Evolutionary conservation across 352 stramenopile genomes (phyloP).

Genomic region (Globisporangium orthogonon): DNA sequence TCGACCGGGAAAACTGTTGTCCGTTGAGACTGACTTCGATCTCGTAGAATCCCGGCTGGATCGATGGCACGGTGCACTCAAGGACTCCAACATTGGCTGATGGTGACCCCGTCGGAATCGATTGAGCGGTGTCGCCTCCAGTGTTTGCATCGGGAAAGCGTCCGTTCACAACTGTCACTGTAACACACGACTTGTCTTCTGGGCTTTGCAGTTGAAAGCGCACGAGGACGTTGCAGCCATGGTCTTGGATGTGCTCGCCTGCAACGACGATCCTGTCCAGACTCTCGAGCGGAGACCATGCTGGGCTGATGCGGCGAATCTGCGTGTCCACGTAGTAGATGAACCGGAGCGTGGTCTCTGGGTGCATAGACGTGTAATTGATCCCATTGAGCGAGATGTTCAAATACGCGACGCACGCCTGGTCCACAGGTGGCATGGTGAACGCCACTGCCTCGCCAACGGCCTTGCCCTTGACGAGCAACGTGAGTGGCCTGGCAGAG

Average conservation of each 20-base stretch:
- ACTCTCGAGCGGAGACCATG: conserved; percentile 38
- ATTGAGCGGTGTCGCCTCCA: neutral
- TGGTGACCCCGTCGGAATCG: neutral
- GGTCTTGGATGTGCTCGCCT: conserved; percentile 47
- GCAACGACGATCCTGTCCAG: conserved; percentile 24
- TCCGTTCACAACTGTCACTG: conserved; percentile 18
- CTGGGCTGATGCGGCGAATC: conserved; percentile 41
- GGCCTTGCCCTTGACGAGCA: conserved; percentile 47
- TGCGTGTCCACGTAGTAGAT: conserved; percentile 52
- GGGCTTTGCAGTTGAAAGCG: conserved; percentile 35
- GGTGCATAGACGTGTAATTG: conserved; percentile 54
- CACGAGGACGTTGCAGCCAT: conserved; percentile 37
- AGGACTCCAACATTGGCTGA: neutral
- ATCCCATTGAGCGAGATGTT: conserved; percentile 76
- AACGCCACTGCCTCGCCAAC: conserved; percentile 58
- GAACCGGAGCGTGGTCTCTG: conserved; percentile 33
- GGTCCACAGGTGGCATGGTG: conserved; percentile 28
- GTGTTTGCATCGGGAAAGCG: conserved; percentile 16
- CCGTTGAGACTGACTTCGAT: conserved; percentile 63
- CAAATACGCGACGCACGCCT: conserved; percentile 33
- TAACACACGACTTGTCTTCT: conserved; percentile 11
- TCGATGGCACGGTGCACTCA: conserved; percentile 29
- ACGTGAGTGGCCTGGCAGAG: neutral
- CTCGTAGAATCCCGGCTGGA: conserved; percentile 42
- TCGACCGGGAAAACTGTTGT: conserved; percentile 52